These are phyloP conservation scores for Diaporthe eres DNA, from an alignment of 2,329 filamentous ascomycete species.

Conservation along the genomic window DNA sequence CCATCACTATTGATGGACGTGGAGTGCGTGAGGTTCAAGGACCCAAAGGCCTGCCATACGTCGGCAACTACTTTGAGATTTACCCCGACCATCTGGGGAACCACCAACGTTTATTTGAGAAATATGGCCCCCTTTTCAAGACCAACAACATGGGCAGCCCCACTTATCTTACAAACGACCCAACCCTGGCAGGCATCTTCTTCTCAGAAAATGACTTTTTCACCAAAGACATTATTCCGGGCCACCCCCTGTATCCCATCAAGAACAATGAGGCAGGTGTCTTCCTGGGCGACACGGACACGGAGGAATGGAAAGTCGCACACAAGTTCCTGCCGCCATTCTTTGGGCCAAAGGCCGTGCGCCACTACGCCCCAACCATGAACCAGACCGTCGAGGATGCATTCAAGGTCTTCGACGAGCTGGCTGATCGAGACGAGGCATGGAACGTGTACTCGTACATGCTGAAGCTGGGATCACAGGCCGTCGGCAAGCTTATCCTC, in stretches of 20 bases:
- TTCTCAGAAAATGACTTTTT: slow-evolving; percentile 67
- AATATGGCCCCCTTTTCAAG: slow-evolving; percentile 66
- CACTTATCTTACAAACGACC: slow-evolving; percentile 66
- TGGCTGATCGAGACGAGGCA: slow-evolving; percentile 63
- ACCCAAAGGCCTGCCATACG: slow-evolving; percentile 60
- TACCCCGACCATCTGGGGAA: slow-evolving; percentile 72
- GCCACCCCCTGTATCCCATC: slow-evolving; percentile 61
- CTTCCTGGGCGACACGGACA: slow-evolving; percentile 66
- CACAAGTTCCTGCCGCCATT: slow-evolving; percentile 75
- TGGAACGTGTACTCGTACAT: slow-evolving; percentile 66
- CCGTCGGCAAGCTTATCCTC: slow-evolving; percentile 60
- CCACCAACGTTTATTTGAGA: slow-evolving; percentile 66
- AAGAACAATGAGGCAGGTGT: slow-evolving; percentile 59
- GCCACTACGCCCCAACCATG: slow-evolving; percentile 73
- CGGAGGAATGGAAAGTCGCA: slow-evolving; percentile 62
- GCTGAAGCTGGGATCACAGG: slow-evolving; percentile 63
- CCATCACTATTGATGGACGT: slow-evolving; percentile 64
- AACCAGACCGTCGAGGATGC: slow-evolving; percentile 66
- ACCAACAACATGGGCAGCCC: slow-evolving; percentile 66
- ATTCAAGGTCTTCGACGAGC: slow-evolving; percentile 64
- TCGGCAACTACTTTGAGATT: slow-evolving; percentile 68
- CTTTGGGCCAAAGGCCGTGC: slow-evolving; percentile 70
- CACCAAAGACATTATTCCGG: slow-evolving; percentile 66
- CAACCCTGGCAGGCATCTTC: slow-evolving; percentile 59
- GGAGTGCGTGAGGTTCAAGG: slow-evolving; percentile 65